phyloP scores from a whole-genome alignment of 768 basidiomycete species.

The Boletus rubroflammeus region DNA sequence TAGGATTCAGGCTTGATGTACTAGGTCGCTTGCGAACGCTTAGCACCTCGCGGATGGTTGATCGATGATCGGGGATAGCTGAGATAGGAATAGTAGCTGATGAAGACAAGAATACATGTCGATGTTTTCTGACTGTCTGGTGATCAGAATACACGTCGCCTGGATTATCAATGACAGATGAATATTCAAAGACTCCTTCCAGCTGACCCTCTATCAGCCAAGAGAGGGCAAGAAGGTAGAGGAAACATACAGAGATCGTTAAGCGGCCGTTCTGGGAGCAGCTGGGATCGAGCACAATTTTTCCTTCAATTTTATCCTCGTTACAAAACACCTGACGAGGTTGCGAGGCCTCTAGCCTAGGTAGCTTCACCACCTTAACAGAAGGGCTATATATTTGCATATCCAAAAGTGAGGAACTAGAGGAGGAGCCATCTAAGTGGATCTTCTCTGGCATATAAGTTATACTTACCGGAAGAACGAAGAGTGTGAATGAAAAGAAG shows the following conservation, averaged over 20 bases:
- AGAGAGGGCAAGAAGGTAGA: background rate
- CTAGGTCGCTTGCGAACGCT: slow-evolving; percentile 47
- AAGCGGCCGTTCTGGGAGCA: slow-evolving; percentile 54
- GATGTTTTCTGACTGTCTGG: slow-evolving; percentile 25
- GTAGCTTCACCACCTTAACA: slow-evolving; percentile 42
- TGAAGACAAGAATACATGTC: slow-evolving; percentile 50
- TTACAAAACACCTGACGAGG: slow-evolving; percentile 54
- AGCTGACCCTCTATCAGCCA: slow-evolving; percentile 39
- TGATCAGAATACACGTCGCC: slow-evolving; percentile 19
- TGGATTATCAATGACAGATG: slow-evolving; percentile 23
- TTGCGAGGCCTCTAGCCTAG: slow-evolving; percentile 23
- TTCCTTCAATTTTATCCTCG: slow-evolving; percentile 58
- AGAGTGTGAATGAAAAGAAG: slow-evolving; percentile 38
- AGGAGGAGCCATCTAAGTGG: slow-evolving; percentile 4
- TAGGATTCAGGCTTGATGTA: slow-evolving; percentile 34
- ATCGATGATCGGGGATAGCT: slow-evolving; percentile 19
- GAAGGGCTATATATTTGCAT: slow-evolving; percentile 61
- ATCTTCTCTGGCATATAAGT: background rate
- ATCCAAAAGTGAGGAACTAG: slow-evolving; percentile 53
- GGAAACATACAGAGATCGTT: slow-evolving; percentile 46
- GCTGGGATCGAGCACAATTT: slow-evolving; percentile 52
- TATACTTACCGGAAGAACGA: slow-evolving; percentile 47
- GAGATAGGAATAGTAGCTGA: slow-evolving; percentile 43
- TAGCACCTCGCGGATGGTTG: slow-evolving; percentile 32
- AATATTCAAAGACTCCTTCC: slow-evolving; percentile 57